Evolutionary conservation across 768 basidiomycete genomes (phyloP).

Genomic region (Lactarius sp.): DNA sequence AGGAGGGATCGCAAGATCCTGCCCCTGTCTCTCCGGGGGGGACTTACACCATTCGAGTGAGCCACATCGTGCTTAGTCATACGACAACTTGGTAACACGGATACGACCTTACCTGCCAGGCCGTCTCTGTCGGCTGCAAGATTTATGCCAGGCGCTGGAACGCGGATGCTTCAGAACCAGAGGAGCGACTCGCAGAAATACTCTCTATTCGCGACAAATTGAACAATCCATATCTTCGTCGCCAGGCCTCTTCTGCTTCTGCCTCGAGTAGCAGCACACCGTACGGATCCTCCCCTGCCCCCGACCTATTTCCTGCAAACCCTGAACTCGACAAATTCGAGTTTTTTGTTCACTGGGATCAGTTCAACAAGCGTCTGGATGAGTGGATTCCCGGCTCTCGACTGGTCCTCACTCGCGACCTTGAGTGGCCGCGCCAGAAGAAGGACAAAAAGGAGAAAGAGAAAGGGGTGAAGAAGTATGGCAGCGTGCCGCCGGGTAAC

Average conservation of each 20-base stretch:
- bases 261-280: slow-evolving; percentile 28
- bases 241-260: slow-evolving; percentile 34
- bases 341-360: slow-evolving; percentile 98
- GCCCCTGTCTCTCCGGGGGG: slow-evolving; percentile 69
- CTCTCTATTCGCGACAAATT: slow-evolving; percentile 91
- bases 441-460: slow-evolving; percentile 52
- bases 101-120: slow-evolving; percentile 41
- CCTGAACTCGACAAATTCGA: slow-evolving; percentile 75
- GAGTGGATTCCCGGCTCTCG: slow-evolving; percentile 93
- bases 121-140: slow-evolving; percentile 91
- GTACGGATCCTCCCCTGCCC: slow-evolving; percentile 29
- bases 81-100: slow-evolving; percentile 16
- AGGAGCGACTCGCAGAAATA: slow-evolving; percentile 94
- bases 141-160: slow-evolving; percentile 83
- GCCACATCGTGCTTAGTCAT: slow-evolving; percentile 31
- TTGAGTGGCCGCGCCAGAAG: slow-evolving; percentile 96
- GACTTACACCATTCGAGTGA: slow-evolving; percentile 69
- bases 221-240: slow-evolving; percentile 52
- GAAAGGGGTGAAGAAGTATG: slow-evolving; percentile 55
- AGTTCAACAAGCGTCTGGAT: slow-evolving; percentile 98
- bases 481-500: slow-evolving; percentile 11
- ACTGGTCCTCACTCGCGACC: slow-evolving; percentile 74
- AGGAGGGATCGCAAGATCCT: slow-evolving; percentile 42
- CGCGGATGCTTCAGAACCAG: slow-evolving; percentile 58
- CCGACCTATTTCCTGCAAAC: slow-evolving; percentile 41